Conservation (phyloP, 2,329 filamentous ascomycete species). For the Xylaria sp. region DNA sequence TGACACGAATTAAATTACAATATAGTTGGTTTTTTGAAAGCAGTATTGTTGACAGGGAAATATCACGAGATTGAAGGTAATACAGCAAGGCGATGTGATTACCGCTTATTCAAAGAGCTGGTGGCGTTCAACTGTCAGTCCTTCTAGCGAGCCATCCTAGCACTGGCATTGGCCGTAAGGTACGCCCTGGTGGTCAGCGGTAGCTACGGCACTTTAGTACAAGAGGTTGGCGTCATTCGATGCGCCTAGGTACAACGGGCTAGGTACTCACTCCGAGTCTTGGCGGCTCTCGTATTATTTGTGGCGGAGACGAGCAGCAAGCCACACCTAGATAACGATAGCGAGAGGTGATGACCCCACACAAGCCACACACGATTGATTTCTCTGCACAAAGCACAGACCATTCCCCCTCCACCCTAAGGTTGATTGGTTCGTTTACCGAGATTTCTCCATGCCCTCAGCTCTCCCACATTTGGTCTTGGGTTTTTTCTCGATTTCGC, state of each 20-base stretch:
- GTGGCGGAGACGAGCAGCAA: neutral
- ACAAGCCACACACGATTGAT: conserved; percentile 9
- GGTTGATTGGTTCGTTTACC: conserved; percentile 42
- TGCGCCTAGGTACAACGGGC: no score
- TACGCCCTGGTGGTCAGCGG: no score
- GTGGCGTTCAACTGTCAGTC: conserved; percentile 1
- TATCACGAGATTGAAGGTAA: neutral
- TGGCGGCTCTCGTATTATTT: no score
- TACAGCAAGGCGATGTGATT: neutral
- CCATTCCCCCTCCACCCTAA: conserved; percentile 32
- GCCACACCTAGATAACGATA: neutral
- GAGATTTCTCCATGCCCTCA: conserved; percentile 37
- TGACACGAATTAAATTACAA: neutral
- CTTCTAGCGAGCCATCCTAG: neutral
- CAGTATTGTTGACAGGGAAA: neutral
- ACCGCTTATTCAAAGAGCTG: neutral
- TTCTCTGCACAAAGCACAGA: conserved; percentile 23
- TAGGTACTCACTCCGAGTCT: no score
- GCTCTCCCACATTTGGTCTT: conserved; percentile 37
- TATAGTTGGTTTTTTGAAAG: conserved; percentile 3
- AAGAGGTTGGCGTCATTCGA: no score
- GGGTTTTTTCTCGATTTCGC: conserved; percentile 38
- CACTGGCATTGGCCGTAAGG: neutral
- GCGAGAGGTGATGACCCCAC: neutral
- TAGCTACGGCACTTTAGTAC: no score